Base-by-base conservation (phyloP, 1,139 yeast species). In the Arxiozyma telluris region DNA sequence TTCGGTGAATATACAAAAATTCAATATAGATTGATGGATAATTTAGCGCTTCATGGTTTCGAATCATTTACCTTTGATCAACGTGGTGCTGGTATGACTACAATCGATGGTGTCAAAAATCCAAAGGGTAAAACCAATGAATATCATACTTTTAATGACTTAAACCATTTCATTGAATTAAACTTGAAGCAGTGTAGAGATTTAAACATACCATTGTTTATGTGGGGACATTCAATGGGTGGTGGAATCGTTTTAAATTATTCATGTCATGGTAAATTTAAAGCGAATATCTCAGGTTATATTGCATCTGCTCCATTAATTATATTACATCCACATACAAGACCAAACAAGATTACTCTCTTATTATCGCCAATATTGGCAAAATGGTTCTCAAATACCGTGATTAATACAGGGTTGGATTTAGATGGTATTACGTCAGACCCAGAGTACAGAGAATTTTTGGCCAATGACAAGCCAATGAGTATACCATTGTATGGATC, bases 181-280 rank as follows among this genome's bases (percentile, higher is more conserved):
- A 72, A 74, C 55, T 51, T 72, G 27, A 59, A 67, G 9, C 72
- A 74, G 25, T 57, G 72, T 45, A 51, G 61, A 41, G 57, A 58
- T 1, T 52, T 55, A 8, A 56, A 54, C 12, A 61, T 54, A 52
- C 82, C 81, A 59, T 65, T 89, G 46, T 79, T 76, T 63, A 66
- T 93, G 59, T 75, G 81, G 71, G 96, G 97, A 2, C 96, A 87
- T 65, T 87, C 96, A n/a, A 90, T 93, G 97, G 98, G 98, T 50
- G 97, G 97, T 22, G 96, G 87, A 0, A 83, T 89, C 53, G 74
- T 76, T 0, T 74, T 90, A 58, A 87, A 84, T 69, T 91, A 91
- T 68, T 87, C 83, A 18, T 77, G 84, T 52, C 72, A 73, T 49
- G 97, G 97, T 3, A 78, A 74, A 58, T 64, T 79, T 67, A 74